Base-by-base conservation (phyloP, 768 basidiomycete species). In the Galerina sulciceps region DNA sequence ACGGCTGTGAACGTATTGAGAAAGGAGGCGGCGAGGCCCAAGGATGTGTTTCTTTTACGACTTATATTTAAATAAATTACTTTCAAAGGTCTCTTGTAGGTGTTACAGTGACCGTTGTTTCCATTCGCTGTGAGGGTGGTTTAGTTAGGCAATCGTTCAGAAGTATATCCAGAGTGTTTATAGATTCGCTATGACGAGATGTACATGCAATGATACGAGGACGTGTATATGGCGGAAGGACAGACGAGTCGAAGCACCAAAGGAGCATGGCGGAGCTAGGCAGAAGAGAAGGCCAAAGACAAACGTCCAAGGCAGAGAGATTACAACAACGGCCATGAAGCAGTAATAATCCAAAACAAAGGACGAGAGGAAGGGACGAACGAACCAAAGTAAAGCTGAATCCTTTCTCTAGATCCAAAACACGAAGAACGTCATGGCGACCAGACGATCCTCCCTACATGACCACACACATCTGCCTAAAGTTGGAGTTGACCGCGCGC, bases 381-480 rank as follows among this genome's bases (percentile, higher is more conserved):
- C 42, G 26, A 47, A 40, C 44, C 14, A 26, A 22, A 18, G 34
- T 26, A 53, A 31, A 45, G 18, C 3, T 35, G 41, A 51, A 31
- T 4, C 2, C 26, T 31, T 31, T 35, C 17, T 20, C n/a, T 36
- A 44, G 50, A 38, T 47, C 23, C 36, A 13, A 10, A 58, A 14
- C 37, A 13, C 23, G 38, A 35, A 14, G 50, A 22, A 35, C 20
- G 17, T 18, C 37, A 20, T 23, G 5, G n/a, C n/a, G n/a, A n/a
- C n/a, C n/a, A n/a, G n/a, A n/a, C n/a, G n/a, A n/a, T n/a, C n/a
- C n/a, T 41, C 34, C 53, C 57, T 66, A 84, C 56, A 79, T 71
- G 54, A 94, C 78, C 45, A 94, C 82, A 77, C 94, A 96, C 75
- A 81, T 82, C 69, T 85, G 79, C 72, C 81, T 31, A n/a, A n/a